These are phyloP conservation scores for Chenopodium album DNA, from an alignment of 148 eudicot species.

Conservation along the genomic window DNA sequence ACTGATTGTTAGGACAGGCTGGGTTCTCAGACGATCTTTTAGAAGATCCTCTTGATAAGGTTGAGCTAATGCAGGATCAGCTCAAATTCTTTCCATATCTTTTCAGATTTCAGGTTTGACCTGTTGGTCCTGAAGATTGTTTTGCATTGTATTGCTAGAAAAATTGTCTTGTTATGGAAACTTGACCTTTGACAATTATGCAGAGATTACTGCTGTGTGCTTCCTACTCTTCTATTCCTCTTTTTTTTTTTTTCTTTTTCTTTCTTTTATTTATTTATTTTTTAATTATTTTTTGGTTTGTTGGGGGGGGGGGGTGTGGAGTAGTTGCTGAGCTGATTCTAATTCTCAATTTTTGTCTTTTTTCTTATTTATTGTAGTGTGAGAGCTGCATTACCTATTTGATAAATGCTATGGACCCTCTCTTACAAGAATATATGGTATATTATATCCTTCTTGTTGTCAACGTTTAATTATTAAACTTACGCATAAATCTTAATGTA, in stretches of 20 bases:
- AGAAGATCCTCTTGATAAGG: conserved; percentile 84
- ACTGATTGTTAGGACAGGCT: conserved; percentile 41
- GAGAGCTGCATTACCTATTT: conserved; percentile 66
- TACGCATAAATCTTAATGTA: background rate
- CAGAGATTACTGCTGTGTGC: no score
- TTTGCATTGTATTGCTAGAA: conserved; percentile 11
- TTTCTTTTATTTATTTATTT: no score
- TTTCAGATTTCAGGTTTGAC: conserved; percentile 80
- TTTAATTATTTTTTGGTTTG: no score
- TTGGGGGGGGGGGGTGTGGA: background rate
- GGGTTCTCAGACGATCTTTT: conserved; percentile 66
- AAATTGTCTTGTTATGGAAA: background rate
- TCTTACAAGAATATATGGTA: conserved; percentile 81
- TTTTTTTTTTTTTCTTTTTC: background rate
- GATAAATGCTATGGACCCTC: conserved; percentile 62
- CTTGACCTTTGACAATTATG: background rate
- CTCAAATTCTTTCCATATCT: conserved; percentile 77
- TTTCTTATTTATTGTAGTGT: conserved; percentile 50
- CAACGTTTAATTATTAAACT: background rate
- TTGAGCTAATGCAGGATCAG: conserved; percentile 92
- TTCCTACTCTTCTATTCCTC: no score
- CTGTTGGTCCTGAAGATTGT: background rate
- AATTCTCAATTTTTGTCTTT: background rate
- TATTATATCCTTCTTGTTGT: background rate
- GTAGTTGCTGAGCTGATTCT: background rate